Conservation (phyloP, 441 rosid species). For the Cnidoscolus chayamansa region DNA sequence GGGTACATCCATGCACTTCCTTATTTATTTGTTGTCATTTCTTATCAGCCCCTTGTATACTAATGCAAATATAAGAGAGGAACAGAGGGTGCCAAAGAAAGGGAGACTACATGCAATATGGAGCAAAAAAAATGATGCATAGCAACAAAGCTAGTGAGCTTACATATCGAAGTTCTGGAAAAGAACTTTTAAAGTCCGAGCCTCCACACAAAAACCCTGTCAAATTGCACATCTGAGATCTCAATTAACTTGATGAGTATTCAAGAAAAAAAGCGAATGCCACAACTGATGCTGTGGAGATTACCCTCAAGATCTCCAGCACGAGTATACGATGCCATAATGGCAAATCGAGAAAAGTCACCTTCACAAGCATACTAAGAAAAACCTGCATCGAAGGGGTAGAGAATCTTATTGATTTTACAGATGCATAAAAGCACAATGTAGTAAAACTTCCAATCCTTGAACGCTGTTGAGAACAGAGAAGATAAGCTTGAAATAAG, state of each 20-base stretch:
- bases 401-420: constrained; percentile 4
- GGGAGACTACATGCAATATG: constrained; percentile 18
- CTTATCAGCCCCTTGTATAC: not conserved
- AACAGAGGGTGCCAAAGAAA: not conserved
- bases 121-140: constrained; percentile 20
- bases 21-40: constrained; percentile 1
- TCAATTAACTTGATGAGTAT: constrained; percentile 20
- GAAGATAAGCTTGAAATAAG: constrained; percentile 1
- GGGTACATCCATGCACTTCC: not conserved
- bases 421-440: not conserved
- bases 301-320: constrained; percentile 98
- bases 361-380: constrained; percentile 93
- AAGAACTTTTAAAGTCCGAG: constrained; percentile 74
- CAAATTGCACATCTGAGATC: constrained; percentile 31
- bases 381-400: constrained; percentile 65
- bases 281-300: constrained; percentile 18
- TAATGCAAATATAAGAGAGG: not conserved
- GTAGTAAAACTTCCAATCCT: not conserved
- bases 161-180: constrained; percentile 98
- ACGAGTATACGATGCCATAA: constrained; percentile 99
- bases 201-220: constrained; percentile 98
- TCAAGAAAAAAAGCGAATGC: constrained; percentile 1
- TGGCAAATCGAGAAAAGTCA: constrained; percentile 88
- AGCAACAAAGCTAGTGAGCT: constrained; percentile 32
- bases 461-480: not conserved